These are phyloP conservation scores for Kodamaea sagamina DNA, from an alignment of 805 yeast genomes.

Conservation along the genomic window DNA sequence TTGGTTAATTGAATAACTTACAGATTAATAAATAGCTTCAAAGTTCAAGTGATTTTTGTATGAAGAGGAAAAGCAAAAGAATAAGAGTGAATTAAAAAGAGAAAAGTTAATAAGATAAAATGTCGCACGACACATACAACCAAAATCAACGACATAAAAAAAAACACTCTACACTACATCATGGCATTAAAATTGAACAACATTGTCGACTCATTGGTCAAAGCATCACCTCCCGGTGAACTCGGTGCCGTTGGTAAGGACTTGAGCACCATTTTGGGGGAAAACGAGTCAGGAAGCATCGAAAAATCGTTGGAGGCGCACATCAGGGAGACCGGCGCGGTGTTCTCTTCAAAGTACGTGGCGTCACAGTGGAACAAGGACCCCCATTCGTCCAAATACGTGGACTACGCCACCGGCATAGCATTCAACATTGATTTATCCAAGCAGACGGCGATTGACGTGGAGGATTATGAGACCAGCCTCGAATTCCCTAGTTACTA, in stretches of 20 bases:
- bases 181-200: slow-evolving; percentile 28
- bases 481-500: slow-evolving; percentile 30
- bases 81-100: too few species aligned
- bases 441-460: slow-evolving; percentile 49
- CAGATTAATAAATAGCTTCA: too few species aligned
- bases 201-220: slow-evolving; percentile 33
- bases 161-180: not conserved
- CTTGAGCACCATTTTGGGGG: slow-evolving; percentile 26
- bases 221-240: slow-evolving; percentile 44
- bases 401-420: slow-evolving; percentile 52
- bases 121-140: not conserved
- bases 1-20: too few species aligned
- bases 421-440: slow-evolving; percentile 62
- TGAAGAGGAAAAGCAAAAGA: too few species aligned
- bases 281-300: slow-evolving; percentile 21
- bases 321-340: slow-evolving; percentile 30
- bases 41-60: too few species aligned
- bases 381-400: slow-evolving; percentile 42
- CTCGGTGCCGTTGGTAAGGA: slow-evolving; percentile 29
- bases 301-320: slow-evolving; percentile 31
- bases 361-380: slow-evolving; percentile 38
- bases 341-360: slow-evolving; percentile 32
- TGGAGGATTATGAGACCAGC: slow-evolving; percentile 43
- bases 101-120: too few species aligned
- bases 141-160: not conserved